phyloP scores from a whole-genome alignment of 495 filamentous ascomycete genomes.

The Rhizodiscina lignyota region DNA sequence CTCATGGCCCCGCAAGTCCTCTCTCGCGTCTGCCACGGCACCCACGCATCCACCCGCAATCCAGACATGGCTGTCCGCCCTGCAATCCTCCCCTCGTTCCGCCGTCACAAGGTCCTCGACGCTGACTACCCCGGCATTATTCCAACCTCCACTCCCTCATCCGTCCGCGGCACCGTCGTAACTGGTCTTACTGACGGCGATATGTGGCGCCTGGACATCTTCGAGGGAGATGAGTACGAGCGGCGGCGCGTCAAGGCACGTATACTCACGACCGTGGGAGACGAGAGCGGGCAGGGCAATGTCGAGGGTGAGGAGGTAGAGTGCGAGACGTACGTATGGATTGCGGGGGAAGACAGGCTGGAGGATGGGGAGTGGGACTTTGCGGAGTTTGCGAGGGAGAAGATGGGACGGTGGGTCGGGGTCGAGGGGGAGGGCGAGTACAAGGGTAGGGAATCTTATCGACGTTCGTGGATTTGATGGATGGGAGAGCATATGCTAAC shows the following conservation, averaged over 20 bases:
- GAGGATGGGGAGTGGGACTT: conserved; percentile 72
- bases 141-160: conserved; percentile 15
- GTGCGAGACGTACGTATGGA: conserved; percentile 68
- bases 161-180: conserved; percentile 68
- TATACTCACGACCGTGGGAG: conserved; percentile 27
- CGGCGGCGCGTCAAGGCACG: conserved; percentile 35
- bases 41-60: conserved; percentile 23
- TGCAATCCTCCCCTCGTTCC: conserved; percentile 57
- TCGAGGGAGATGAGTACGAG: conserved; percentile 66
- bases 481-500: not conserved
- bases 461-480: conserved; percentile 1
- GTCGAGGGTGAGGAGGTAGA: conserved; percentile 37
- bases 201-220: conserved; percentile 58
- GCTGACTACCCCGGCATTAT: conserved; percentile 82
- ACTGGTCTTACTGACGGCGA: conserved; percentile 65
- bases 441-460: conserved; percentile 15
- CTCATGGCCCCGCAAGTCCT: conserved; percentile 74
- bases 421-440: conserved; percentile 20
- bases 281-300: conserved; percentile 21
- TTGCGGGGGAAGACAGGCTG: conserved; percentile 26
- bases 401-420: conserved; percentile 19
- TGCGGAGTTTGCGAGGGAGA: conserved; percentile 21
- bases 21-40: conserved; percentile 63
- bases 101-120: conserved; percentile 45
- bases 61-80: conserved; percentile 43